Base-by-base conservation (phyloP, 257 asterid species). In the Plantago ovata region DNA sequence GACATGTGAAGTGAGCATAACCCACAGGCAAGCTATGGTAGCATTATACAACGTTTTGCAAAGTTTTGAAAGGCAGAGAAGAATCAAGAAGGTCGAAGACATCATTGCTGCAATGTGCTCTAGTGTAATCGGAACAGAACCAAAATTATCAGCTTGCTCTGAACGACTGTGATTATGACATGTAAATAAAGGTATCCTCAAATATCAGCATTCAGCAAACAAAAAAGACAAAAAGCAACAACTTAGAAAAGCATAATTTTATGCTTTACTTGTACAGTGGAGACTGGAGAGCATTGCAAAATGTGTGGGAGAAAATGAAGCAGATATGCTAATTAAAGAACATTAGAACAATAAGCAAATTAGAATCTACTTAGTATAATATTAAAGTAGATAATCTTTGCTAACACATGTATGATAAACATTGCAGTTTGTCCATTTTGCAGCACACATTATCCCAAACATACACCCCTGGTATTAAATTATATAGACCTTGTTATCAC, bases 141-240 rank as follows among this genome's bases (percentile, higher is more conserved):
- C 59, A 10, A 21, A 63, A 20, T 13, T 3, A 58, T 23, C 54
- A 69, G 36, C 21, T 14, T 16, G 42, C 33, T 9, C 21, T 13
- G 36, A 42, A 36, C 33, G 56, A 46, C 56, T 22, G 14, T 18
- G 61, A 13, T 44, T 20, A 28, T 43, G 28, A 16, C 38, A 64
- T 21, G 44, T 44, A 23, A 44, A 39, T 19, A 41, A n/a, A 44
- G 61, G 63, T 62, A 45, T 52, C 24, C 6, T 44, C 18, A 47
- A 56, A 45, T 38, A 61, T 59, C 48, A 47, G 68, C 12, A 14
- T 56, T 59, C 48, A 47, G 68, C 12, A 14, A 60, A 53, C 42
- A 13, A 68, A 22, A 51, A 42, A 36, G 47, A 45, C 33, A 56
- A 15, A 13, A 46, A 47, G 16, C 13, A 51, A 53, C 9, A 69